phyloP scores from a whole-genome alignment of 31 red algal genomes.

The Odonthalia washingtoniensis region DNA sequence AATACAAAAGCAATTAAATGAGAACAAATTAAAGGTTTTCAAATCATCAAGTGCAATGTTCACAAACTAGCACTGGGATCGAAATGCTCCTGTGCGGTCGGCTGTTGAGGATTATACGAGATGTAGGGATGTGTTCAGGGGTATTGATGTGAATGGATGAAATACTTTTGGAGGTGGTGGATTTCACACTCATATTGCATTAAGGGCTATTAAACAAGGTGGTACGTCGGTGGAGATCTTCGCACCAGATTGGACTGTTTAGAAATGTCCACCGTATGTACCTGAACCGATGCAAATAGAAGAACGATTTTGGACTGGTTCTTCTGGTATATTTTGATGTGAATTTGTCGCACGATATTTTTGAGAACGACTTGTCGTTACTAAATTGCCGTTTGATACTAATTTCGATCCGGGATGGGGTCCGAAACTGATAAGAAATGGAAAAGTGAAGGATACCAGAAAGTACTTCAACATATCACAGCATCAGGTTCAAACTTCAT shows the following conservation, averaged over 20 bases:
- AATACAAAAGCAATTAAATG: constrained; percentile 79
- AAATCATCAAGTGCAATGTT: constrained; percentile 71
- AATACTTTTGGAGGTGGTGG: constrained; percentile 94
- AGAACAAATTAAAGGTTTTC: constrained; percentile 83
- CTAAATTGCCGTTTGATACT: constrained; percentile 76
- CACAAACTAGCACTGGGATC: constrained; percentile 87
- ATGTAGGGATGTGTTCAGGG: constrained; percentile 80
- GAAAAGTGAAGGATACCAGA: too few species aligned
- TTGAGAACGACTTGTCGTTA: constrained; percentile 64
- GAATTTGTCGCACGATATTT: constrained; percentile 75
- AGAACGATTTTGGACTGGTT: constrained; percentile 82
- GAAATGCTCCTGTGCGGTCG: constrained; percentile 62
- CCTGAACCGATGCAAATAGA: constrained; percentile 57
- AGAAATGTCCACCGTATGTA: constrained; percentile 62
- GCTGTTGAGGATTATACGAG: constrained; percentile 60
- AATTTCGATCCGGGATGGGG: constrained; percentile 87
- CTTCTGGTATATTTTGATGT: constrained; percentile 60
- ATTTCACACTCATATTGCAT: constrained; percentile 81
- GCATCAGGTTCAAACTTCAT: constrained; percentile 77
- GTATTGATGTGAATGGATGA: constrained; percentile 88
- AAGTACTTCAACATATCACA: constrained; percentile 70
- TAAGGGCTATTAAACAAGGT: constrained; percentile 69
- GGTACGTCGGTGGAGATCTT: constrained; percentile 87
- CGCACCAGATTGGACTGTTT: constrained; percentile 87
- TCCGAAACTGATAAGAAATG: constrained; percentile 29